Percentiles rank a stretch among this genome's conserved stretches.
These are phyloP conservation scores for Vigna nakashimae DNA, from an alignment of 306 rosid genomes.

Conservation along the genomic window DNA sequence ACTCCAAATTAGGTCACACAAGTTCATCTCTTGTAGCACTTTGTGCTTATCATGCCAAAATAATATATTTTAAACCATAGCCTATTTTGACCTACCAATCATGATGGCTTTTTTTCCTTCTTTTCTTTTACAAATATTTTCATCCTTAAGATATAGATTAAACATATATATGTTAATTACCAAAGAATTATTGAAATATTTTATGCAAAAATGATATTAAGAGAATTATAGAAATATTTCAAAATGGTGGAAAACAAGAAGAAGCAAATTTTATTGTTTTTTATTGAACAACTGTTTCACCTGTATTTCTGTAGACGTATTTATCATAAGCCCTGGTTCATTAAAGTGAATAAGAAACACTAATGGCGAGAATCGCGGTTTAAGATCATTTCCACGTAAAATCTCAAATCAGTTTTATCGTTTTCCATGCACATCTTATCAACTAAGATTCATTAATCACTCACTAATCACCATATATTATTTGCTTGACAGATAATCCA, in stretches of 20 bases:
- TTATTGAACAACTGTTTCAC: conserved; percentile 1
- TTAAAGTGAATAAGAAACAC: conserved; percentile 56
- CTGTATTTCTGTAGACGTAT: neutral
- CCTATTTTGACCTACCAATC: conserved; percentile 35
- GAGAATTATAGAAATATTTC: neutral
- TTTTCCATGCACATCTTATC: conserved; percentile 65
- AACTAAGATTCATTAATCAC: conserved; percentile 26
- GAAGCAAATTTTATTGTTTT: neutral
- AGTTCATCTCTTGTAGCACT: conserved; percentile 33
- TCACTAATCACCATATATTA: conserved; percentile 30
- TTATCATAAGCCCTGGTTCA: conserved; percentile 30
- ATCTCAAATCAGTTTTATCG: conserved; percentile 55
- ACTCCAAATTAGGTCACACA: conserved; percentile 32
- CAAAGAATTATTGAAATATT: conserved; percentile 2
- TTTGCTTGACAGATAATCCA: conserved; percentile 45
- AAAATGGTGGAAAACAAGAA: conserved; percentile 12
- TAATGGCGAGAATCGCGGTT: conserved; percentile 74
- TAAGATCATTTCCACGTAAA: conserved; percentile 28
- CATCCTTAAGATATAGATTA: conserved; percentile 6
- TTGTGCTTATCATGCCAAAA: conserved; percentile 2
- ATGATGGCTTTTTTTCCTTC: neutral
- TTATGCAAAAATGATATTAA: neutral
- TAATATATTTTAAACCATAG: neutral
- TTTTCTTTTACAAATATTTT: neutral
- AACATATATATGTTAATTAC: conserved; percentile 27